Evolutionary conservation across 768 basidiomycete species (phyloP).

Genomic region (Botryobasidium botryosum): DNA sequence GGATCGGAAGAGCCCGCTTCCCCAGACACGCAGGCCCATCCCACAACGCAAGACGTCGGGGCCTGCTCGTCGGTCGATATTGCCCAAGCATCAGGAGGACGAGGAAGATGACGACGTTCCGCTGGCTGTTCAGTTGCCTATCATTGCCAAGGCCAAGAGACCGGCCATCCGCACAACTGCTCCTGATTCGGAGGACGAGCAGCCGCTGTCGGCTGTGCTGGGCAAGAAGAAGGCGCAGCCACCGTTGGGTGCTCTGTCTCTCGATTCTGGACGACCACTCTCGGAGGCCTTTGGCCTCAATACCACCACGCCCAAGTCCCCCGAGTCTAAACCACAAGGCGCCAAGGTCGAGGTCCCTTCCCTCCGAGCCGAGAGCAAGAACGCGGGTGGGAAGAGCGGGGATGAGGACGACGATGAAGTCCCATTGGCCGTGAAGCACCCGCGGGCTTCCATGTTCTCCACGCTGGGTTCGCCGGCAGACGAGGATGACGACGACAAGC

Average conservation of each 20-base stretch:
- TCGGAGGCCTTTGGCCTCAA: background rate
- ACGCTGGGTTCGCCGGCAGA: constrained; percentile 23
- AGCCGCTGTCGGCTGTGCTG: constrained; percentile 48
- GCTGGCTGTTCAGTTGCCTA: constrained; percentile 43
- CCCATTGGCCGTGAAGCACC: constrained; percentile 5
- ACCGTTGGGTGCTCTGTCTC: background rate
- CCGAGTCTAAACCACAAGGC: too few species aligned
- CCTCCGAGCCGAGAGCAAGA: constrained; percentile 10
- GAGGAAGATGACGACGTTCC: constrained; percentile 74
- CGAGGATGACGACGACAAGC: constrained; percentile 25
- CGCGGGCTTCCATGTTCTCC: background rate
- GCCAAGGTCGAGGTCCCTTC: too few species aligned
- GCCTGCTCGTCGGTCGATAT: constrained; percentile 3
- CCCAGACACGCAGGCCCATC: background rate
- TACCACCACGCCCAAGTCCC: background rate
- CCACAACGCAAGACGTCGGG: background rate
- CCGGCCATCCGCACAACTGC: constrained; percentile 15
- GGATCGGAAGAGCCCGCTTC: background rate
- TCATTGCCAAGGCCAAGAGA: constrained; percentile 20
- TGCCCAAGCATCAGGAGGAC: constrained; percentile 19
- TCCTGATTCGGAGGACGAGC: constrained; percentile 51
- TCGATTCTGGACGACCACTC: background rate
- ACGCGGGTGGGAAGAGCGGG: constrained; percentile 14
- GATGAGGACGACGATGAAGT: constrained; percentile 19
- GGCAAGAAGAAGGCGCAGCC: background rate